Evolutionary conservation across 176 grass and related monocot species (phyloP), one percentile per base, ranked within the genome.

Genomic region (Triticum urartu): DNA sequence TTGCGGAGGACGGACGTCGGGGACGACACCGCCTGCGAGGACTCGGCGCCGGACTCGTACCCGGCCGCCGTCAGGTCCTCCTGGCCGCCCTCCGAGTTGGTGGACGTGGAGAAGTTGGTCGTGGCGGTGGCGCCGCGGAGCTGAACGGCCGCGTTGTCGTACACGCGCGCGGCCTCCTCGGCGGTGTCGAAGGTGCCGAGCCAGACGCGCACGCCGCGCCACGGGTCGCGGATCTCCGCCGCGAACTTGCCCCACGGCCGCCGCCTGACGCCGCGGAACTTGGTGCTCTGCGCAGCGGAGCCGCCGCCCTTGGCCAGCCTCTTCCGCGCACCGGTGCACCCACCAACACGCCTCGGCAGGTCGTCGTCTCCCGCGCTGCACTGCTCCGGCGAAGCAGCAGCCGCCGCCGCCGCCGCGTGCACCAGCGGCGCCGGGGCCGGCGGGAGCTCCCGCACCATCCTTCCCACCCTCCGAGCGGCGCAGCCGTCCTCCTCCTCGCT

Each of bases 121-220:
- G 86, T 90, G 10, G 91, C 80, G 72, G 73, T 60, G 79, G 94
- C 64, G 30, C 91, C 90, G 32, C 94, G 88, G 50, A 95, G 86
- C 82, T 91, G 90, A 45, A 99, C 45, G 34, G 94, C 94, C 1
- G 94, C 94, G 26, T 78, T 77, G 84, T 97, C 94, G 76, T 97
- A 97, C 62, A 92, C 94, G 62, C 89, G 88, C 17, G 95, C 95
- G 6, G 95, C 95, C 84, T 97, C 92, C 92, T 97, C 95, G 7
- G 95, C 95, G 24, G 95, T 97, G 88, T 97, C 88, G 78, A 94
- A 97, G n/a, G 95, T 97, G 52, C 95, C 95, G n/a, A 97, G 90
- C 95, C 95, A 97, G 12, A 97, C 88, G 35, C 94, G 92, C 39
- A 97, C 92, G 18, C 95, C 92, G 43, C 95, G 88, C 81, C 81